A percentile compares a stretch with the other conserved stretches of the same genome.
Evolutionary conservation across 805 yeast species (phyloP).

Genomic region (Kodamaea laetipori): DNA sequence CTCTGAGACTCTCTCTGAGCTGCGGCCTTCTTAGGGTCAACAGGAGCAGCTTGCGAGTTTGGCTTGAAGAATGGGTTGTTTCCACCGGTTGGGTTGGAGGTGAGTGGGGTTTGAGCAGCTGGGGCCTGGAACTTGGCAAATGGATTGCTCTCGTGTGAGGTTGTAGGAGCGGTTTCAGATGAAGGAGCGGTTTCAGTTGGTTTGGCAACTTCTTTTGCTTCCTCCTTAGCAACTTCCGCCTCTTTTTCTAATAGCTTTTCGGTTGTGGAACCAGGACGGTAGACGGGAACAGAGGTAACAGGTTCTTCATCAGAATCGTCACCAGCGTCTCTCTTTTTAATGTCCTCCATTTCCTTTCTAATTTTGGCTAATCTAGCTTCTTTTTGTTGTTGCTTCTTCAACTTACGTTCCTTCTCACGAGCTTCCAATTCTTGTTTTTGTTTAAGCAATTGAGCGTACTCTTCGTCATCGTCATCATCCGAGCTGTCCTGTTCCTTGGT

Average conservation of each 20-base stretch:
- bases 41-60: slow-evolving; percentile 21
- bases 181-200: slow-evolving; percentile 12
- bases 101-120: slow-evolving; percentile 12
- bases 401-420: slow-evolving; percentile 43
- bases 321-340: slow-evolving; percentile 35
- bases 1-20: slow-evolving; percentile 76
- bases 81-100: slow-evolving; percentile 19
- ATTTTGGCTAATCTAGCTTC: slow-evolving; percentile 61
- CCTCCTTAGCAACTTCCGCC: slow-evolving; percentile 10
- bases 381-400: slow-evolving; percentile 57
- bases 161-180: slow-evolving; percentile 10
- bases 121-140: slow-evolving; percentile 41
- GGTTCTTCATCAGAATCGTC: slow-evolving; percentile 39
- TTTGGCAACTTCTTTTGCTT: slow-evolving; percentile 10
- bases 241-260: slow-evolving; percentile 8
- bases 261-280: slow-evolving; percentile 19
- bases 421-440: slow-evolving; percentile 48
- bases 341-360: slow-evolving; percentile 59
- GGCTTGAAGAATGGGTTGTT: slow-evolving; percentile 67
- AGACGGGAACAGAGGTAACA: slow-evolving; percentile 23
- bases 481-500: slow-evolving; percentile 19
- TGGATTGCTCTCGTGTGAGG: slow-evolving; percentile 44
- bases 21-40: slow-evolving; percentile 62
- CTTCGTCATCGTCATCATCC: slow-evolving; percentile 46
- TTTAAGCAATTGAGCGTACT: slow-evolving; percentile 50